phyloP scores from a whole-genome alignment of 805 yeast species.

The Candida boleticola region DNA sequence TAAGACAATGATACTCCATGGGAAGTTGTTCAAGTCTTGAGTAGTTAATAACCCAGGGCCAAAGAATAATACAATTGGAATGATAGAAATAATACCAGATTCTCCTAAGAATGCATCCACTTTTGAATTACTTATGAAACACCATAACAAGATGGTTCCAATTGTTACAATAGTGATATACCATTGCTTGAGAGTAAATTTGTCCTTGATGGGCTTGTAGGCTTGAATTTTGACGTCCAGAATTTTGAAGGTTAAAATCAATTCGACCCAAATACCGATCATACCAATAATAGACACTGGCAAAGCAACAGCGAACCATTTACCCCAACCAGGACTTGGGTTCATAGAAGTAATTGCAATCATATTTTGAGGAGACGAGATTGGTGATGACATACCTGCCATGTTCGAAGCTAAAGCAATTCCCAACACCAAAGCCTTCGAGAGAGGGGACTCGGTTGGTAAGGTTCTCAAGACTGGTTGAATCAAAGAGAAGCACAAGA shows the following conservation, averaged over 20 bases:
- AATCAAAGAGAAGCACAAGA: slow-evolving; percentile 82
- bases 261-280: slow-evolving; percentile 67
- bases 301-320: slow-evolving; percentile 86
- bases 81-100: slow-evolving; percentile 46
- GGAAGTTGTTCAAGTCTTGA: slow-evolving; percentile 50
- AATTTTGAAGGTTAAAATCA: slow-evolving; percentile 62
- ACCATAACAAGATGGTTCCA: slow-evolving; percentile 48
- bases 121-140: slow-evolving; percentile 35
- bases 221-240: slow-evolving; percentile 46
- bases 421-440: slow-evolving; percentile 82
- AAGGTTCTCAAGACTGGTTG: slow-evolving; percentile 86
- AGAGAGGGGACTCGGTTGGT: slow-evolving; percentile 74
- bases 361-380: slow-evolving; percentile 94
- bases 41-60: slow-evolving; percentile 49
- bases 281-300: slow-evolving; percentile 73
- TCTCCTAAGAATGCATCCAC: slow-evolving; percentile 45
- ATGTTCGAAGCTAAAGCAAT: slow-evolving; percentile 90
- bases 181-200: slow-evolving; percentile 44
- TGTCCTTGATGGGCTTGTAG: slow-evolving; percentile 46
- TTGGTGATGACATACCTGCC: slow-evolving; percentile 98
- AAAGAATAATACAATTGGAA: slow-evolving; percentile 48
- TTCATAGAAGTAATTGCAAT: slow-evolving; percentile 86
- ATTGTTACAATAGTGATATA: slow-evolving; percentile 41
- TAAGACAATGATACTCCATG: slow-evolving; percentile 53
- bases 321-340: slow-evolving; percentile 83